Base-by-base conservation (phyloP, 345 rosid genomes). In the Hypericum androsaemum region DNA sequence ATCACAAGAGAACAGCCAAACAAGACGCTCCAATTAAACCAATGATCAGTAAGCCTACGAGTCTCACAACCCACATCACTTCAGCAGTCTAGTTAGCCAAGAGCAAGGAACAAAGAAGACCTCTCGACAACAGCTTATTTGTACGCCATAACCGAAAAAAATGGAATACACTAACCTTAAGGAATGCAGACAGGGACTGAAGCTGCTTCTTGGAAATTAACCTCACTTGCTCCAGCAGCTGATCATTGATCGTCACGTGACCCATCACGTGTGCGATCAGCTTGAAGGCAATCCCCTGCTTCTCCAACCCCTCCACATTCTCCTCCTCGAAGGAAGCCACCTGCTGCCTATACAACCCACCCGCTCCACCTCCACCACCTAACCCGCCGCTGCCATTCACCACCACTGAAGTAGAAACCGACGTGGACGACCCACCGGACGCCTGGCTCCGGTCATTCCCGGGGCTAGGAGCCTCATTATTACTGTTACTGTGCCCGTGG, bases 311-410 rank as follows among this genome's bases (percentile, higher is more conserved):
- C 74, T 83, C 94, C 39, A 82, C 72, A 41, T 81, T 71, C 72
- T 83, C 97, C 43, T 94, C 99, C 76, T 94, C 97, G 16, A 78
- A 85, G 5, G 75, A 78, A 70, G 83, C 80, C 55, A 78, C 76
- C 46, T 71, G 88, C 55, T 73, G 88, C 75, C 73, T 71, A 49
- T 68, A 22, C 32, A 22, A 22, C 32, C n/a, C n/a, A n/a, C n/a
- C n/a, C n/a, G n/a, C n/a, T n/a, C n/a, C n/a, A n/a, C n/a, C n/a
- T n/a, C n/a, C n/a, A n/a, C n/a, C n/a, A n/a, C n/a, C n/a, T n/a
- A n/a, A 69, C 54, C 81, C 76, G 41, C 76, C 71, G 54, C 82
- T 78, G 10, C 94, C 98, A 50, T 84, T 82, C 64, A 75, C 61
- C 61, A 67, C 63, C 3, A 52, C 57, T 28, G 32, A 22, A 22